Base-by-base conservation (phyloP, 2,329 filamentous ascomycete species). In the Fusarium liriodendri region DNA sequence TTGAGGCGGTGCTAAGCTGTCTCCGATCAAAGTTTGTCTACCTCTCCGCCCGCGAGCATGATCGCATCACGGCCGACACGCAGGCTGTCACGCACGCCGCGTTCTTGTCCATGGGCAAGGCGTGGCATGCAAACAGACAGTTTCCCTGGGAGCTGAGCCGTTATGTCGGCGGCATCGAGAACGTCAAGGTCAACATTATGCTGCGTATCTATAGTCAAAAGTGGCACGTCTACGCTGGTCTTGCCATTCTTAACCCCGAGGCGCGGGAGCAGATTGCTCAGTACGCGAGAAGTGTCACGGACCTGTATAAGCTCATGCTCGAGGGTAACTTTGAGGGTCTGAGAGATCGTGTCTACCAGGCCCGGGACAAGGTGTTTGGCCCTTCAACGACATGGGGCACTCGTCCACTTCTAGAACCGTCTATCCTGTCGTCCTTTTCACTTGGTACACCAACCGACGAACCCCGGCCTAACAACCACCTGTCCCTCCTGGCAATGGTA, bases 161-260 rank as follows among this genome's bases (percentile, higher is more conserved):
- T 72, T 99, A 98, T 83, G 91, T 98, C 5, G 97, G 97, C 67
- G 97, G 97, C 62, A 97, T 99, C 79, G 97, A 99, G 84, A 99
- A 99, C 82, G 96, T 98, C 78, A 99, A 99, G 86, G 98, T 98
- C 86, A 99, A 99, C 85, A 92, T 98, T 76, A 98, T 95, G 76
- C 87, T 99, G 75, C 95, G 97, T 77, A 98, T 99, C 85, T 99
- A 98, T 86, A 92, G 93, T 69, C 97, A 98, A 83, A 99, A 98
- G 84, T 99, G 97, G 97, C 97, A 99, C 85, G 97, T 99, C 67
- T 99, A 99, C 83, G 97, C 97, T 22, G 97, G 97, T 0, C 92
- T 99, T 10, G 97, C 97, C 13, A 99, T 99, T 80, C 89, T 99
- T 67, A 99, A 99, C 82, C 97, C 97, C 0, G 93, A 95, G 67